Conservation (phyloP, 2,329 filamentous ascomycete genomes). For the Nannizziopsis barbatae region DNA sequence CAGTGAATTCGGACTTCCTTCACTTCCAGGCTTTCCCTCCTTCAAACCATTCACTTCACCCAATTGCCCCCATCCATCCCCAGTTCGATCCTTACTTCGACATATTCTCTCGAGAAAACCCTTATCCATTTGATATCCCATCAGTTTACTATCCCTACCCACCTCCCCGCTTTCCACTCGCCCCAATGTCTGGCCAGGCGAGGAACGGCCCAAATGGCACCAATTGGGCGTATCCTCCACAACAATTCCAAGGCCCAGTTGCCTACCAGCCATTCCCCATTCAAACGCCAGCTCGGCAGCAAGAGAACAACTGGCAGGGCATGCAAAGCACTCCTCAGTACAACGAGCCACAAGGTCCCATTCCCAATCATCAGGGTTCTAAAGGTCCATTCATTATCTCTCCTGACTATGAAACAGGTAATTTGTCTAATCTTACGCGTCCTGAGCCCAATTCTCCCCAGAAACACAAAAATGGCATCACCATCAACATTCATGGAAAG, state of each 20-base stretch:
- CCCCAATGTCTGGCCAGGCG: background rate
- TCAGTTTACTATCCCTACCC: background rate
- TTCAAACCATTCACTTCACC: background rate
- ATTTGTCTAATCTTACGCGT: too few species aligned
- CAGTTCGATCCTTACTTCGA: background rate
- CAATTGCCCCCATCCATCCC: background rate
- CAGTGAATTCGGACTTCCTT: background rate
- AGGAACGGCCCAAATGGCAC: background rate
- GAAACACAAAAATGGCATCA: background rate
- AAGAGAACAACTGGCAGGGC: background rate
- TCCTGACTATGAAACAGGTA: background rate
- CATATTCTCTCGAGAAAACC: background rate
- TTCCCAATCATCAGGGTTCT: constrained; percentile 8
- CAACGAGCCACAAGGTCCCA: background rate
- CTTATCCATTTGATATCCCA: background rate
- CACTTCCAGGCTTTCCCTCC: background rate
- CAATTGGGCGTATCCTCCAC: constrained; percentile 1
- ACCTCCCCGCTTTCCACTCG: background rate
- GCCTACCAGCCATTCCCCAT: background rate
- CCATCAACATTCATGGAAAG: constrained; percentile 6
- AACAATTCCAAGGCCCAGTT: background rate
- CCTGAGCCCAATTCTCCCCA: too few species aligned
- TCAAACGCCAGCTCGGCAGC: background rate
- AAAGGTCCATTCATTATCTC: constrained; percentile 14
- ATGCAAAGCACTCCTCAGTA: background rate